Conservation (phyloP, 345 rosid species). For the Jatropha curcas region DNA sequence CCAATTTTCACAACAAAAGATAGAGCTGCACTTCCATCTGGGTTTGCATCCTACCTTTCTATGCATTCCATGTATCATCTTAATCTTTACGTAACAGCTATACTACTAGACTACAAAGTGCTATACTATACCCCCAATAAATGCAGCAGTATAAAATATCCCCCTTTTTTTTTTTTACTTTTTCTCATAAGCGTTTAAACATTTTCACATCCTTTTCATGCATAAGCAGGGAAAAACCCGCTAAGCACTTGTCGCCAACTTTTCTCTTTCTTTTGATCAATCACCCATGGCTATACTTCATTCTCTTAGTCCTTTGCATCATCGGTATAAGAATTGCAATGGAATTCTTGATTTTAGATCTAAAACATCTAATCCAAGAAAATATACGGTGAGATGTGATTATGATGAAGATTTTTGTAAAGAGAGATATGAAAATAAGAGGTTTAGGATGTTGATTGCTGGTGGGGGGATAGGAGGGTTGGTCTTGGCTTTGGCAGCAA, state of each 20-base stretch:
- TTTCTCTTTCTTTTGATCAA: background rate
- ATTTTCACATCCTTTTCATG: background rate
- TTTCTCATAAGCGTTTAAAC: too few relatives aligned
- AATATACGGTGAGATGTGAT: conserved; percentile 10
- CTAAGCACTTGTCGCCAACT: background rate
- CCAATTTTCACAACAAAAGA: too few relatives aligned
- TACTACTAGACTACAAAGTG: too few relatives aligned
- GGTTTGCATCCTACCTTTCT: too few relatives aligned
- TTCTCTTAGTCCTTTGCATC: background rate
- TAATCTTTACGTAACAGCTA: too few relatives aligned
- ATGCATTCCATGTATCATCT: too few relatives aligned
- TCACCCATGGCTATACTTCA: conserved; percentile 1
- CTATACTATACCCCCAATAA: too few relatives aligned
- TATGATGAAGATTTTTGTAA: background rate
- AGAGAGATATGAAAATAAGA: conserved; percentile 8
- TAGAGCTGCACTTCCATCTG: too few relatives aligned
- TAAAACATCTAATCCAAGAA: background rate
- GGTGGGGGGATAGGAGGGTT: conserved; percentile 34
- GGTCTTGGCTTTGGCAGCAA: conserved; percentile 27
- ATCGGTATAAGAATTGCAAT: background rate
- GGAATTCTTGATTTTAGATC: background rate
- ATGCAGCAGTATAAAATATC: too few relatives aligned
- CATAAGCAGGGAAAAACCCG: background rate
- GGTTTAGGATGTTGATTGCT: conserved; percentile 23
- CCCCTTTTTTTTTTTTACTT: too few relatives aligned